phyloP scores from a whole-genome alignment of 345 rosid species.

The Populus davidiana region DNA sequence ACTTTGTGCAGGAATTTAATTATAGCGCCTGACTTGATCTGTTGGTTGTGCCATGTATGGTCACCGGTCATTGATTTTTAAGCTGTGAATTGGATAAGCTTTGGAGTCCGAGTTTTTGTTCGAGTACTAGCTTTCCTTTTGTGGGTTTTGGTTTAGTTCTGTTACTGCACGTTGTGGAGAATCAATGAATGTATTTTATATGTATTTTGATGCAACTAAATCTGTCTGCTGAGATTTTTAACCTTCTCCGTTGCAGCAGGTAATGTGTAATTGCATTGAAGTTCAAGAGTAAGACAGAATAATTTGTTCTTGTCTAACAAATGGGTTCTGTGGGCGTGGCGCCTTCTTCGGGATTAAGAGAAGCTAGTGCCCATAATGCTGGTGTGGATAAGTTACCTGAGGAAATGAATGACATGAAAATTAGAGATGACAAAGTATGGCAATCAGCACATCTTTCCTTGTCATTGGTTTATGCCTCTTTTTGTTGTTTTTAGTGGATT shows the following conservation, averaged over 20 bases:
- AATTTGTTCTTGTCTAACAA: slow-evolving; percentile 10
- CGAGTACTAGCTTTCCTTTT: neutral
- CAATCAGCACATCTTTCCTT: neutral
- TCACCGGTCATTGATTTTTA: neutral
- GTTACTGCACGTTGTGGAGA: neutral
- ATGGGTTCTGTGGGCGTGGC: slow-evolving; percentile 36
- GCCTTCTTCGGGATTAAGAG: slow-evolving; percentile 27
- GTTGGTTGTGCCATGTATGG: neutral
- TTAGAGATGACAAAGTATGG: slow-evolving; percentile 48
- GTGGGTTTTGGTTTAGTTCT: neutral
- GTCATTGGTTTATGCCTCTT: neutral
- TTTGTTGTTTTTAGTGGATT: neutral
- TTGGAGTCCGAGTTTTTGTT: neutral
- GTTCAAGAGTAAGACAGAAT: slow-evolving; percentile 20
- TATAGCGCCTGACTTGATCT: neutral
- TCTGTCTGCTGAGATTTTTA: neutral
- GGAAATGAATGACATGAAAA: slow-evolving; percentile 64
- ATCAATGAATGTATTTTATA: neutral
- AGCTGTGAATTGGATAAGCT: neutral
- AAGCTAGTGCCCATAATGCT: slow-evolving; percentile 27
- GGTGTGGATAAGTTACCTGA: slow-evolving; percentile 44
- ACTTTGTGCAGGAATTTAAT: neutral
- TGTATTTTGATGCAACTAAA: neutral
- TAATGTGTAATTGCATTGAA: slow-evolving; percentile 23
- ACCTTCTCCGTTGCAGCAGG: slow-evolving; percentile 15